phyloP scores from a whole-genome alignment of 1,284 basidiomycete genomes.

The Malassezia slooffiae region DNA sequence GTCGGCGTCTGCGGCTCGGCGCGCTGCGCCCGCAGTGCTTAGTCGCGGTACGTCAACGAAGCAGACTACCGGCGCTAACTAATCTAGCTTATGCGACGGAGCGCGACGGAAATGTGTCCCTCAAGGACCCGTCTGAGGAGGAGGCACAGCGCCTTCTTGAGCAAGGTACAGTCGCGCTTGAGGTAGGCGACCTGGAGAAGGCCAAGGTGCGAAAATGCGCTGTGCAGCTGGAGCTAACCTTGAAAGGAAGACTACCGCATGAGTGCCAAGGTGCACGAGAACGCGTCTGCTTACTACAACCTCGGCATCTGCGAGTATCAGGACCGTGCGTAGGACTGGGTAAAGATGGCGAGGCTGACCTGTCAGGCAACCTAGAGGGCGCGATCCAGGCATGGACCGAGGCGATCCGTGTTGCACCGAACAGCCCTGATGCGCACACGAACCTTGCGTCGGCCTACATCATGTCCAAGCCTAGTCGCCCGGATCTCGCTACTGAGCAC shows the following conservation, averaged over 20 bases:
- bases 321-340: slow-evolving; percentile 56
- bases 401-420: slow-evolving; percentile 58
- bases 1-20: no score
- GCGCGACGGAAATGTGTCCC: slow-evolving; percentile 1
- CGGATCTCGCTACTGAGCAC: slow-evolving; percentile 80
- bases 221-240: not conserved
- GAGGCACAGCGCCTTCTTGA: slow-evolving; percentile 74
- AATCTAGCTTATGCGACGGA: slow-evolving; percentile 7
- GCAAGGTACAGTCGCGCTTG: slow-evolving; percentile 72
- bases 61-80: no score
- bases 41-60: no score
- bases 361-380: slow-evolving; percentile 16
- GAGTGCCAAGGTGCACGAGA: slow-evolving; percentile 68
- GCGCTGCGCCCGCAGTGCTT: no score
- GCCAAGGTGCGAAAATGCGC: slow-evolving; percentile 53
- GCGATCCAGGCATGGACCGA: slow-evolving; percentile 35
- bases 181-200: slow-evolving; percentile 73
- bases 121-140: slow-evolving; percentile 64
- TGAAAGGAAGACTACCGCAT: slow-evolving; percentile 59
- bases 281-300: slow-evolving; percentile 73
- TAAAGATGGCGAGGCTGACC: not conserved
- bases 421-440: slow-evolving; percentile 79
- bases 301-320: slow-evolving; percentile 80
- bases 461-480: slow-evolving; percentile 68
- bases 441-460: slow-evolving; percentile 91